Conservation (phyloP, 2,329 filamentous ascomycete genomes). For the Tolypocladium ovalisporum region DNA sequence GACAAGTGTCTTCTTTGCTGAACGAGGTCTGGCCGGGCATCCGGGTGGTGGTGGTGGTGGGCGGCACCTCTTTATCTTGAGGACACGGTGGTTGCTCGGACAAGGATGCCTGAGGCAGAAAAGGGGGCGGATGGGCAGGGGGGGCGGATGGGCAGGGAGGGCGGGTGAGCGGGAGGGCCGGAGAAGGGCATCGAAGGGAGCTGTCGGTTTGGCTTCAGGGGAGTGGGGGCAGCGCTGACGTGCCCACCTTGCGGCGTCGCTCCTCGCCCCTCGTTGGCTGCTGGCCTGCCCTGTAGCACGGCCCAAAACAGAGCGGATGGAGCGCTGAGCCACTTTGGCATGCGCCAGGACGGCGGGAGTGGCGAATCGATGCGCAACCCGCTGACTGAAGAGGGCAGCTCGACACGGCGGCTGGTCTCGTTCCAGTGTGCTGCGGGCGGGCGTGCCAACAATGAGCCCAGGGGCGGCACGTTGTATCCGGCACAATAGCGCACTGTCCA, state of each 20-base stretch:
- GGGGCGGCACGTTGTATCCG: background rate
- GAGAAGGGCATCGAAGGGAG: background rate
- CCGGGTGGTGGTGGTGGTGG: constrained; percentile 10
- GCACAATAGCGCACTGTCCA: background rate
- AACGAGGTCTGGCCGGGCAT: no score
- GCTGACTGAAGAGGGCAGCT: background rate
- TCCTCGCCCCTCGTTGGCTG: no score
- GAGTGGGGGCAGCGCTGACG: background rate
- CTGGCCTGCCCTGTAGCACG: no score
- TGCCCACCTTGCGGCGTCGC: no score
- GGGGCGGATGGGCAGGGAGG: no score
- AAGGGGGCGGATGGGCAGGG: background rate
- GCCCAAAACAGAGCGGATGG: no score
- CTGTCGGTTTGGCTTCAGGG: background rate
- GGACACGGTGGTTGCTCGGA: constrained; percentile 14
- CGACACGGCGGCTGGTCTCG: background rate
- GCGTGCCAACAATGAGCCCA: background rate
- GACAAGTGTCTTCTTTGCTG: constrained; percentile 16
- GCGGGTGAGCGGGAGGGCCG: background rate
- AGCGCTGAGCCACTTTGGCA: background rate
- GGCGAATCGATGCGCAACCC: background rate
- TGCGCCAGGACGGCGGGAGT: background rate
- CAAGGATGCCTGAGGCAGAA: constrained; percentile 10
- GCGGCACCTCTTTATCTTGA: constrained; percentile 23
- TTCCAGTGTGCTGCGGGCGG: background rate